Evolutionary conservation across 2,329 filamentous ascomycete species (phyloP).

Genomic region (Thelonectria olida): DNA sequence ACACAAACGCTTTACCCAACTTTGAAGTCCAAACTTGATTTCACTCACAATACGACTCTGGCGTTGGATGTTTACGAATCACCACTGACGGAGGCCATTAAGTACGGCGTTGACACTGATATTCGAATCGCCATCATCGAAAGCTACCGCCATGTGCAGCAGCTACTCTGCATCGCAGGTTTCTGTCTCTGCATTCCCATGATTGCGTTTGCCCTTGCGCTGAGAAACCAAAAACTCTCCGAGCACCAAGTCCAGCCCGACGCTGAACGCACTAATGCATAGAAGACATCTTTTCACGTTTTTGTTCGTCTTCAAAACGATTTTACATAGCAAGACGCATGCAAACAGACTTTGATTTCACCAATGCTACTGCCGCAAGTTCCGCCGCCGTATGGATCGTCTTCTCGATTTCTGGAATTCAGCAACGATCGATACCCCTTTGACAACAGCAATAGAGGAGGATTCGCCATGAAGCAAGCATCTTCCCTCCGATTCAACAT

Average conservation of each 20-base stretch:
- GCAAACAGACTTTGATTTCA: background rate
- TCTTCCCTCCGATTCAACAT: background rate
- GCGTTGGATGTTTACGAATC: slow-evolving; percentile 49
- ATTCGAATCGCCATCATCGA: slow-evolving; percentile 54
- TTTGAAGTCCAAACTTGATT: slow-evolving; percentile 45
- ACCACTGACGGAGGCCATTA: slow-evolving; percentile 44
- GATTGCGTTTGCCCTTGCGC: slow-evolving; percentile 53
- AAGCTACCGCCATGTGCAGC: slow-evolving; percentile 56
- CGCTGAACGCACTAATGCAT: slow-evolving; percentile 19
- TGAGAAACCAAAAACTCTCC: slow-evolving; percentile 56
- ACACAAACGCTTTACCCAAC: slow-evolving; percentile 49
- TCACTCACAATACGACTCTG: slow-evolving; percentile 46
- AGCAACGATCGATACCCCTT: background rate
- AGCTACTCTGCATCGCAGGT: slow-evolving; percentile 55
- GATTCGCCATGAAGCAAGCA: background rate
- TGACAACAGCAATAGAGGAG: background rate
- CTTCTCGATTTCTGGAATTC: no score
- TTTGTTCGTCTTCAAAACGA: background rate
- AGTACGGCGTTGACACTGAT: slow-evolving; percentile 53
- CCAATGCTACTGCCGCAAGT: background rate
- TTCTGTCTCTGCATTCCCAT: slow-evolving; percentile 58
- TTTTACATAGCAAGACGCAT: background rate
- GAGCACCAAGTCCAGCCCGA: slow-evolving; percentile 42
- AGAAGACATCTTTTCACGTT: background rate
- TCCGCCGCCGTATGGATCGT: background rate